A percentile compares a stretch with the other conserved stretches of the same genome.
Conservation (phyloP, 179 eudicot species). For the Beta lomatogona region DNA sequence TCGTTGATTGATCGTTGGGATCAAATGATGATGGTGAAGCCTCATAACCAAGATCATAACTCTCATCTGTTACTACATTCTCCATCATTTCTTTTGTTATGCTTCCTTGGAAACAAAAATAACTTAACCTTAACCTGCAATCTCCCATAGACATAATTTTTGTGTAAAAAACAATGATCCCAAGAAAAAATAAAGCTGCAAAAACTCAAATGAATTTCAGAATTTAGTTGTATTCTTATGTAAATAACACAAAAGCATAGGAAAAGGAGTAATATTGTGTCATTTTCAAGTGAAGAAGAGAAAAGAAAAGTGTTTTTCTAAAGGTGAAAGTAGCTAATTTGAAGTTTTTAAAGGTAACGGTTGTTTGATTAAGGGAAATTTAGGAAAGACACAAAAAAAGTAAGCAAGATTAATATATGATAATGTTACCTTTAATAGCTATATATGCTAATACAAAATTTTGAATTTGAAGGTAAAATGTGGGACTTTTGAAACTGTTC, state of each 20-base stretch:
- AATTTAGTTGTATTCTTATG: slow-evolving; percentile 6
- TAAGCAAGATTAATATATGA: slow-evolving; percentile 18
- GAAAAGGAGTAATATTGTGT: slow-evolving; percentile 37
- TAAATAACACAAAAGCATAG: slow-evolving; percentile 32
- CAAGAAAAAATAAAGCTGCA: slow-evolving; percentile 23
- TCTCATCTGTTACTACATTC: slow-evolving; percentile 40
- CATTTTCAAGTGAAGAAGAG: slow-evolving; percentile 41
- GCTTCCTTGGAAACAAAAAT: slow-evolving; percentile 30
- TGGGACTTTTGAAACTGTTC: slow-evolving; percentile 46
- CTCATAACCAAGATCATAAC: slow-evolving; percentile 39
- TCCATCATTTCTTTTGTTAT: slow-evolving; percentile 29
- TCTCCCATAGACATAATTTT: slow-evolving; percentile 30
- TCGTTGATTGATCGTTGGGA: slow-evolving; percentile 48
- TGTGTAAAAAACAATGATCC: neutral
- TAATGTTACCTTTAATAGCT: slow-evolving; percentile 45
- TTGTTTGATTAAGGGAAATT: slow-evolving; percentile 20
- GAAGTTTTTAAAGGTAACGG: slow-evolving; percentile 37
- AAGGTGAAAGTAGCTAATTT: slow-evolving; percentile 29
- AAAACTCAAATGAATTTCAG: slow-evolving; percentile 20
- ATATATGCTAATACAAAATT: slow-evolving; percentile 4
- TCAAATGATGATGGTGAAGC: slow-evolving; percentile 46
- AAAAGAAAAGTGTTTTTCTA: neutral
- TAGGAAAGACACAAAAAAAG: slow-evolving; percentile 12
- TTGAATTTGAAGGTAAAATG: slow-evolving; percentile 48
- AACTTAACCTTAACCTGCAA: slow-evolving; percentile 36